These are phyloP conservation scores for Tricholoma furcatifolium DNA, from an alignment of 768 basidiomycete species.

Conservation along the genomic window DNA sequence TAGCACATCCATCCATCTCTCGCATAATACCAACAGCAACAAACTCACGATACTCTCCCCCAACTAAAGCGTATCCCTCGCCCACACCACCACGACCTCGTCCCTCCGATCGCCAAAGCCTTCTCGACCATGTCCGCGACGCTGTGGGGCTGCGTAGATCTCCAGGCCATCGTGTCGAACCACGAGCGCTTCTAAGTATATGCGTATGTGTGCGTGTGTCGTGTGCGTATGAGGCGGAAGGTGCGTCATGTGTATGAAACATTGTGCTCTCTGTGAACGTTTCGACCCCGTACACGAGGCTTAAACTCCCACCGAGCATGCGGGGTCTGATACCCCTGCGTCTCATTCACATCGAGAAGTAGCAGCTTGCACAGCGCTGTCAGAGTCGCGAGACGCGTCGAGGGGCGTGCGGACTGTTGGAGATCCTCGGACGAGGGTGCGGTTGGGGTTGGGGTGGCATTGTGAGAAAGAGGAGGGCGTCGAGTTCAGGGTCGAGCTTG, in stretches of 20 bases:
- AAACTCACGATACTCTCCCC: constrained; percentile 59
- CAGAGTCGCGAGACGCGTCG: constrained; percentile 23
- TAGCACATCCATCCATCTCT: too few relatives aligned
- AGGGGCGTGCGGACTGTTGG: constrained; percentile 29
- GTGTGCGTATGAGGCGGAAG: too few relatives aligned
- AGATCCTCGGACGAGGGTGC: constrained; percentile 32
- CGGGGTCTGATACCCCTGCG: constrained; percentile 60
- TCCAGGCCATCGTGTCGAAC: constrained; percentile 89
- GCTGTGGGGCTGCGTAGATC: constrained; percentile 79
- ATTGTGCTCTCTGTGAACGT: background rate
- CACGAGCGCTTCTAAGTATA: constrained; percentile 34
- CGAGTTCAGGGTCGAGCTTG: too few relatives aligned
- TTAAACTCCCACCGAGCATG: constrained; percentile 22
- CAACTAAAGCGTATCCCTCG: constrained; percentile 76
- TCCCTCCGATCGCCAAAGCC: constrained; percentile 45
- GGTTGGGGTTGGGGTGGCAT: constrained; percentile 35
- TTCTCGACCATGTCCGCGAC: constrained; percentile 72
- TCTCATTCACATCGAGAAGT: constrained; percentile 75
- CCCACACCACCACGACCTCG: constrained; percentile 68
- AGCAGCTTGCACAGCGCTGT: constrained; percentile 55
- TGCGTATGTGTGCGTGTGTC: too few relatives aligned
- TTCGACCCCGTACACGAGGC: too few relatives aligned
- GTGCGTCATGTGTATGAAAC: background rate
- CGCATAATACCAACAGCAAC: background rate
- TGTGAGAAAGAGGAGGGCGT: too few relatives aligned